Evolutionary conservation across 78 protist genomes (phyloP).

Genomic region (Goniomonas avonlea): DNA sequence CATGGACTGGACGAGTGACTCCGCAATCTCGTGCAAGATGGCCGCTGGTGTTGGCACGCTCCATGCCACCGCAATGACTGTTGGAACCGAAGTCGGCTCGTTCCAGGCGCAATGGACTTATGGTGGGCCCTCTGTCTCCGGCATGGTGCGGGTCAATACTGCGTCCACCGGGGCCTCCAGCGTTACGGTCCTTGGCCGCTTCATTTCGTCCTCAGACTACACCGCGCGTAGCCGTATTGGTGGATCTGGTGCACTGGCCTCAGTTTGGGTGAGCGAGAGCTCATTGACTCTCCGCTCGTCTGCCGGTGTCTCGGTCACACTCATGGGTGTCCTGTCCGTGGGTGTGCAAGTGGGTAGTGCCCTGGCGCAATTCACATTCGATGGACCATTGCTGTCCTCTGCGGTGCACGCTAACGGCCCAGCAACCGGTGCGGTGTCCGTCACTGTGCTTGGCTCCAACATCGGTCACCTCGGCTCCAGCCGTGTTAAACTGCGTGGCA

Average conservation of each 20-base stretch:
- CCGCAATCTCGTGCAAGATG: background rate
- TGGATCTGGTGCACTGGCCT: too few relatives aligned
- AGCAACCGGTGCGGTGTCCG: background rate
- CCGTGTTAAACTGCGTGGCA: background rate
- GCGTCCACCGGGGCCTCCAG: background rate
- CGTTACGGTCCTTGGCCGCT: background rate
- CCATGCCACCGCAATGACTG: background rate
- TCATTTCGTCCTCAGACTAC: too few relatives aligned
- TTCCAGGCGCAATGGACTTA: background rate
- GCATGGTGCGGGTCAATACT: background rate
- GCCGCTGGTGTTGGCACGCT: background rate
- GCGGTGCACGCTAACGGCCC: background rate
- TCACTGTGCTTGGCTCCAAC: background rate
- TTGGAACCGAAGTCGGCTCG: background rate
- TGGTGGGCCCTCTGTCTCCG: background rate
- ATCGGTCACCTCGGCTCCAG: background rate
- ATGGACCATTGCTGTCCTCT: too few relatives aligned
- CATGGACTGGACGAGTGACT: background rate
- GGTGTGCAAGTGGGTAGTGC: too few relatives aligned
- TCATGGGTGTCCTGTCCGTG: too few relatives aligned
- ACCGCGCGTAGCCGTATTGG: too few relatives aligned
- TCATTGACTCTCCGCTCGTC: too few relatives aligned
- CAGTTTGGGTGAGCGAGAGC: too few relatives aligned
- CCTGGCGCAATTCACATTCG: too few relatives aligned
- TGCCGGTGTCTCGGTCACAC: too few relatives aligned